A percentile compares a stretch with the other conserved stretches of the same genome.
These are phyloP conservation scores for Lyophyllum shimeji DNA, from an alignment of 768 basidiomycete genomes.

Conservation along the genomic window DNA sequence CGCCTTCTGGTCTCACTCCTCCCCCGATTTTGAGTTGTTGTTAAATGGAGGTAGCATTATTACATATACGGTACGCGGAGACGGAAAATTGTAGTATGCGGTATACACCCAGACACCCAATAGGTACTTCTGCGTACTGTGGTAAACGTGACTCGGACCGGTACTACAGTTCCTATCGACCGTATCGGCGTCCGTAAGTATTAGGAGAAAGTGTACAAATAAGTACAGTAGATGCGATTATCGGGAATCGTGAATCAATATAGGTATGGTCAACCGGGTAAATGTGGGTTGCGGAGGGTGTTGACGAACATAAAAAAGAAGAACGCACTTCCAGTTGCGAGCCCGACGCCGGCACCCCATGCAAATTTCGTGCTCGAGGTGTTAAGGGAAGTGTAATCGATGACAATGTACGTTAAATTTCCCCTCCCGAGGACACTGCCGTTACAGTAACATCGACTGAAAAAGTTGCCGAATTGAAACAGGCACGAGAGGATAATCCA, in stretches of 20 bases:
- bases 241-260: no score
- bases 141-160: no score
- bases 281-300: constrained; percentile 23
- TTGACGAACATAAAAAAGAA: constrained; percentile 28
- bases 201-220: no score
- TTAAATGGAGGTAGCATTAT: background rate
- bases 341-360: constrained; percentile 36
- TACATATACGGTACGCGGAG: no score
- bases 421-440: constrained; percentile 30
- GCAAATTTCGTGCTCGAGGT: constrained; percentile 23
- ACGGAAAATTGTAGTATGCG: no score
- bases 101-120: no score
- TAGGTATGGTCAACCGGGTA: constrained; percentile 10
- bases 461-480: constrained; percentile 33
- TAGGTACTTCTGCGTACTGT: no score
- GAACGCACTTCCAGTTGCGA: constrained; percentile 23
- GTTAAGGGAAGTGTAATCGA: constrained; percentile 20
- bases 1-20: constrained; percentile 3
- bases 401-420: constrained; percentile 27
- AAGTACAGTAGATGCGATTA: no score
- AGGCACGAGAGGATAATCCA: constrained; percentile 29
- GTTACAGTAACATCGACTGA: constrained; percentile 36
- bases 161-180: no score
- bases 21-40: constrained; percentile 9
- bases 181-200: no score